These are phyloP conservation scores for Apostasia ramifera DNA, from an alignment of 106 monocot species.

Conservation along the genomic window DNA sequence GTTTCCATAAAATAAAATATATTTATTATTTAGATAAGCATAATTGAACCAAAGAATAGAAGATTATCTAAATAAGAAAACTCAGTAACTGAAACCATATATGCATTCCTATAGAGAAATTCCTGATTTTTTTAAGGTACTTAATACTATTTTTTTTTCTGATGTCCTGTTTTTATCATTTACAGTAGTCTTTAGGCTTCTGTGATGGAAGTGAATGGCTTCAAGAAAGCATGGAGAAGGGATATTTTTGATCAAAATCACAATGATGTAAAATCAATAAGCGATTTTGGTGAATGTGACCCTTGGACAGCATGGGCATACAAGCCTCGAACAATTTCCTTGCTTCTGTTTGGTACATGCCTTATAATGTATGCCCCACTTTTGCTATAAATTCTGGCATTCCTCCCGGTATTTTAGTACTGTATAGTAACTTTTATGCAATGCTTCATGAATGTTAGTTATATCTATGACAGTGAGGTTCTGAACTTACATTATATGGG, in stretches of 20 bases:
- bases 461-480: too few species aligned
- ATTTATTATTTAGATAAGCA: too few species aligned
- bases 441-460: not conserved
- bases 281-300: constrained; percentile 53
- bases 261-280: constrained; percentile 4
- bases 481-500: too few species aligned
- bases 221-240: constrained; percentile 12
- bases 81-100: too few species aligned
- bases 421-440: not conserved
- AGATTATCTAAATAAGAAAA: too few species aligned
- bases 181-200: not conserved
- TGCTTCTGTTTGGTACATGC: constrained; percentile 56
- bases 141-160: not conserved
- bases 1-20: too few species aligned
- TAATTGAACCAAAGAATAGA: too few species aligned
- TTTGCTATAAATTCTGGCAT: not conserved
- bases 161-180: not conserved
- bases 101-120: not conserved
- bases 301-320: constrained; percentile 92
- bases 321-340: constrained; percentile 63
- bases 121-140: not conserved
- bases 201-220: constrained; percentile 32
- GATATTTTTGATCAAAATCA: constrained; percentile 6
- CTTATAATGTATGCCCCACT: constrained; percentile 50
- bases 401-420: not conserved